Percentiles rank a stretch among this genome's conserved stretches.
These are phyloP conservation scores for Alternaria ventricosa DNA, from an alignment of 2,329 filamentous ascomycete species.

Conservation along the genomic window DNA sequence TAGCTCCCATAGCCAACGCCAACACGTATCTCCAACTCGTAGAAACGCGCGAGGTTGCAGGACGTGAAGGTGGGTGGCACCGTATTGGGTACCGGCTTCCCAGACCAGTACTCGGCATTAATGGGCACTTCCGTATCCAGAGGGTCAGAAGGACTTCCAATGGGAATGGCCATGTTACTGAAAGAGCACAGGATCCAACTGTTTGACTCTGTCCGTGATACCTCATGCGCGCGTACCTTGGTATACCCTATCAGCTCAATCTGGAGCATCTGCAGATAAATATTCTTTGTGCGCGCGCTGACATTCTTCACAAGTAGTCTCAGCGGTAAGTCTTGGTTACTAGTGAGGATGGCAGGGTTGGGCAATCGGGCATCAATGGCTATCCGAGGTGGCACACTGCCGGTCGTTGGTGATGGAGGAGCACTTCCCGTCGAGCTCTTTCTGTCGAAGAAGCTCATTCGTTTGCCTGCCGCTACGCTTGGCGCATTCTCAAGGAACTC, in stretches of 20 bases:
- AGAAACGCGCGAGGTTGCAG: conserved; percentile 83
- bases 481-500: conserved; percentile 56
- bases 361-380: conserved; percentile 85
- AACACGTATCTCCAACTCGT: conserved; percentile 82
- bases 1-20: conserved; percentile 76
- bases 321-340: conserved; percentile 83
- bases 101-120: conserved; percentile 75
- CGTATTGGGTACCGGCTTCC: conserved; percentile 76
- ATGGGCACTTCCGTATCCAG: conserved; percentile 72
- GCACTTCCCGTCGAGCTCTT: conserved; percentile 33
- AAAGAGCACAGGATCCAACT: conserved; percentile 78
- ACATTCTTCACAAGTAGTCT: conserved; percentile 81
- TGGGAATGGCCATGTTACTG: conserved; percentile 72
- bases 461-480: conserved; percentile 55
- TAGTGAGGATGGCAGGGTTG: conserved; percentile 85
- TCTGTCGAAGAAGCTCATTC: conserved; percentile 66
- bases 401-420: conserved; percentile 28
- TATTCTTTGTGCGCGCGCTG: conserved; percentile 69
- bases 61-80: conserved; percentile 86
- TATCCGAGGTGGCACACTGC: conserved; percentile 58
- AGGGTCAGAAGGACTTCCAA: conserved; percentile 66
- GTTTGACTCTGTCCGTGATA: conserved; percentile 71
- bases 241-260: conserved; percentile 83
- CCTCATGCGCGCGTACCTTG: conserved; percentile 76
- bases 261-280: conserved; percentile 80